A percentile compares a stretch with the other conserved stretches of the same genome.
phyloP scores from a whole-genome alignment of 129 eudicot genomes.

The Lonicera japonica region DNA sequence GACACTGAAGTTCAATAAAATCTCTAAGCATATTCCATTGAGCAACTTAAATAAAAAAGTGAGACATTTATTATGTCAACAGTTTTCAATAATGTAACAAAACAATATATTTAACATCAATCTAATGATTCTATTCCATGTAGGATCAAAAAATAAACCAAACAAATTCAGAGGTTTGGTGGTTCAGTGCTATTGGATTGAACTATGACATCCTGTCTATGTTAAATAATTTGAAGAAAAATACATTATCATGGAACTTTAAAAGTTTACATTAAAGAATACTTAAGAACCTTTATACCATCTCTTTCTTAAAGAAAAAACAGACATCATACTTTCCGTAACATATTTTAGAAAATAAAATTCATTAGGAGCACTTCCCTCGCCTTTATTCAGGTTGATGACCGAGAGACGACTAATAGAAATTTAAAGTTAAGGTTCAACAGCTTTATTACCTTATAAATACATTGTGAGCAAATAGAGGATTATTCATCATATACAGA shows the following conservation, averaged over 20 bases:
- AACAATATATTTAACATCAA: neutral
- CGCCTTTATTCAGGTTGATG: neutral
- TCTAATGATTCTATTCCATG: neutral
- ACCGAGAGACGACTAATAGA: neutral
- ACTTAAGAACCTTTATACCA: neutral
- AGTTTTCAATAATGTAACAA: neutral
- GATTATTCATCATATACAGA: neutral
- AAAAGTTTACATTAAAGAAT: neutral
- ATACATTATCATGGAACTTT: neutral
- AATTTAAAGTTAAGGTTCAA: neutral
- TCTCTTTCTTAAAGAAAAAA: neutral
- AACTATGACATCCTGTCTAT: neutral
- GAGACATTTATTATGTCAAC: neutral
- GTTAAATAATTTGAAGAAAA: neutral
- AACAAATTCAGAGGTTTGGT: neutral
- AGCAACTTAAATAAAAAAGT: neutral
- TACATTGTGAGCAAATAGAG: neutral
- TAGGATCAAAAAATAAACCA: neutral
- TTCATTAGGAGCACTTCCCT: neutral
- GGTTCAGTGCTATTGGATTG: neutral
- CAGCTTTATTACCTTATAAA: conserved; percentile 1
- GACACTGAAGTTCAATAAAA: neutral
- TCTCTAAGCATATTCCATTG: neutral
- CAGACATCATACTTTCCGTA: neutral
- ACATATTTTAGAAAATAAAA: neutral